Evolutionary conservation across 2,329 filamentous ascomycete genomes (phyloP).

Genomic region (Diplodia seriata): DNA sequence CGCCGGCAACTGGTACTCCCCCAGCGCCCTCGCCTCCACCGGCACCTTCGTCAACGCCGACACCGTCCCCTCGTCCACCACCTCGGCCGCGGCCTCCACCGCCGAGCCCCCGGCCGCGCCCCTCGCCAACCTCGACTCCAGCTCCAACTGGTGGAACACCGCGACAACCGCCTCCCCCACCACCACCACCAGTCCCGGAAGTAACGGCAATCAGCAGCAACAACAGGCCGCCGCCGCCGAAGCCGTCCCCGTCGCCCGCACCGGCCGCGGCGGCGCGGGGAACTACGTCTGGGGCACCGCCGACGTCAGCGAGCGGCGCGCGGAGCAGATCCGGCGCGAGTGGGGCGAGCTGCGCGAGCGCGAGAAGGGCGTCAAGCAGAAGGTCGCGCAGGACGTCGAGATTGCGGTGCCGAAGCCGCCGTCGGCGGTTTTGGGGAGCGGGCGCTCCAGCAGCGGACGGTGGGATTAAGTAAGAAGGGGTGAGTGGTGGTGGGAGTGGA

Average conservation of each 20-base stretch:
- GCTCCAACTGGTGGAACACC: slow-evolving; percentile 22
- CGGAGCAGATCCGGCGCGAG: slow-evolving; percentile 10
- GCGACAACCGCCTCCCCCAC: background rate
- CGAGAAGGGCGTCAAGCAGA: slow-evolving; percentile 41
- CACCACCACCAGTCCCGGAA: background rate
- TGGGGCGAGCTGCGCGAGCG: slow-evolving; percentile 40
- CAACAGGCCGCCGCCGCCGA: slow-evolving; percentile 37
- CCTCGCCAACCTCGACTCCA: slow-evolving; percentile 34
- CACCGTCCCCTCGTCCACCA: background rate
- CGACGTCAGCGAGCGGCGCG: slow-evolving; percentile 10
- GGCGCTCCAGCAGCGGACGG: background rate
- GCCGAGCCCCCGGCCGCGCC: slow-evolving; percentile 16
- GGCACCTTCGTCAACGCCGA: slow-evolving; percentile 46
- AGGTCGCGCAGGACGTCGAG: slow-evolving; percentile 52
- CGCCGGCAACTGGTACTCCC: slow-evolving; percentile 56
- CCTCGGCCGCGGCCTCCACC: slow-evolving; percentile 1
- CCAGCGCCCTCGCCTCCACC: slow-evolving; percentile 47
- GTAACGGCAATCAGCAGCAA: too few species aligned
- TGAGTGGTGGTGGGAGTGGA: background rate
- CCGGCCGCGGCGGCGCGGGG: slow-evolving; percentile 56
- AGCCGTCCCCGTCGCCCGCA: slow-evolving; percentile 44
- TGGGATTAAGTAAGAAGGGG: background rate
- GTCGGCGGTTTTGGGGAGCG: slow-evolving; percentile 39
- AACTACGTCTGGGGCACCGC: slow-evolving; percentile 51
- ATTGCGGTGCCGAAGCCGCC: slow-evolving; percentile 49